Base-by-base conservation (phyloP, 257 asterid genomes). In the Przewalskia tangutica region DNA sequence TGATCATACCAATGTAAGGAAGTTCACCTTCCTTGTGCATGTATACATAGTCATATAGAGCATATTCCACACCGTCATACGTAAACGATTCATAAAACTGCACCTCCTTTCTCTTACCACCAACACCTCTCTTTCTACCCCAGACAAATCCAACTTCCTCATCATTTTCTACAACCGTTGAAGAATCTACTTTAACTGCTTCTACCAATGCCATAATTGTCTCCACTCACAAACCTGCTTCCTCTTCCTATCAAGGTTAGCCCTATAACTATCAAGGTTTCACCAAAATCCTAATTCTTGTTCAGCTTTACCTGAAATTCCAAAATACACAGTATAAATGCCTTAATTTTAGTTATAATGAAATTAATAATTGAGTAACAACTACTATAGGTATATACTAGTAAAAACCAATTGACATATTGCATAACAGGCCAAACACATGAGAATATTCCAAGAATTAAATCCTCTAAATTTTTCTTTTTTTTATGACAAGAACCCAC, bases 1-100 rank as follows among this genome's bases (percentile, higher is more conserved):
- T 63, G 51, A 95, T 82, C 79, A 91, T 95, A 20, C 93, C 99
- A 50, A 95, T 85, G 84, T 90, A 90, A 1, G 99, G 98, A 5
- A 85, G 73, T 64, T 85, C 88, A 44, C 82, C 90, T 46, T 88
- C 80, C 77, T 62, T 86, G 85, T 91, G 82, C 97, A 95, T 77
- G 83, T 88, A 95, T 7, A 95, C 97, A 70, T 85, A 86, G 66
- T 93, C 99, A 70, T 91, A 76, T 50, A 95, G 81, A 8, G 77
- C 14, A 55, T 95, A 95, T 10, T 90, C 92, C 81, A 85, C 84
- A 48, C 91, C 96, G 71, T 95, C 98, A 85, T 88, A 95, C 7
- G 88, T 85, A 85, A 95, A 94, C 1, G 97, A 90, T 71, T 88
- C 89, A 62, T 93, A 95, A 81, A 95, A 95, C 55, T 85, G 88